phyloP scores from a whole-genome alignment of 108 stramenopile genomes.

The Stephanodiscus minutulus region DNA sequence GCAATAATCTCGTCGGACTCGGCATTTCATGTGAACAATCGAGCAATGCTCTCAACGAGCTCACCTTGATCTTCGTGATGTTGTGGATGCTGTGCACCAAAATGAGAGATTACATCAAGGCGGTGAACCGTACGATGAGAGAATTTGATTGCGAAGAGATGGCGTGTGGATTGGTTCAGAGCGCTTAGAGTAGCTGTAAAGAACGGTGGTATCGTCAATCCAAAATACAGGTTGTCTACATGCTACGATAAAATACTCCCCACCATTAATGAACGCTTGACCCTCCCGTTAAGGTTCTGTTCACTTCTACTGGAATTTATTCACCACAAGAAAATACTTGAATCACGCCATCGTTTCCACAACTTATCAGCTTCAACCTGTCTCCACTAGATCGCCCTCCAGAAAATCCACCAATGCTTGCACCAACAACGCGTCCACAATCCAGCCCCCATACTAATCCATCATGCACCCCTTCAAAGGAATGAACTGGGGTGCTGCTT shows the following conservation, averaged over 20 bases:
- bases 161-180: background rate
- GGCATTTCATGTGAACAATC: slow-evolving; percentile 4
- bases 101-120: slow-evolving; percentile 24
- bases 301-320: background rate
- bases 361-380: slow-evolving; percentile 31
- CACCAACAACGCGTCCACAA: slow-evolving; percentile 26
- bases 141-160: background rate
- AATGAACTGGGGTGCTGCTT: slow-evolving; percentile 46
- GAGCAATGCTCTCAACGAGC: background rate
- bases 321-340: slow-evolving; percentile 48
- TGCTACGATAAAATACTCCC: background rate
- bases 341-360: slow-evolving; percentile 44
- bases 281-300: background rate
- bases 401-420: slow-evolving; percentile 1
- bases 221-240: background rate
- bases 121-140: background rate
- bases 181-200: background rate
- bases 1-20: background rate
- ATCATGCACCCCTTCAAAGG: slow-evolving; percentile 43
- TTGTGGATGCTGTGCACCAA: slow-evolving; percentile 29
- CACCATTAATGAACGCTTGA: background rate
- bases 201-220: background rate
- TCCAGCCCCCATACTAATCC: slow-evolving; percentile 46
- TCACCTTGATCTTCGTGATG: slow-evolving; percentile 14
- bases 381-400: slow-evolving; percentile 2